phyloP scores from a whole-genome alignment of 2,329 filamentous ascomycete species.

The Paraphoma chrysanthemicola region DNA sequence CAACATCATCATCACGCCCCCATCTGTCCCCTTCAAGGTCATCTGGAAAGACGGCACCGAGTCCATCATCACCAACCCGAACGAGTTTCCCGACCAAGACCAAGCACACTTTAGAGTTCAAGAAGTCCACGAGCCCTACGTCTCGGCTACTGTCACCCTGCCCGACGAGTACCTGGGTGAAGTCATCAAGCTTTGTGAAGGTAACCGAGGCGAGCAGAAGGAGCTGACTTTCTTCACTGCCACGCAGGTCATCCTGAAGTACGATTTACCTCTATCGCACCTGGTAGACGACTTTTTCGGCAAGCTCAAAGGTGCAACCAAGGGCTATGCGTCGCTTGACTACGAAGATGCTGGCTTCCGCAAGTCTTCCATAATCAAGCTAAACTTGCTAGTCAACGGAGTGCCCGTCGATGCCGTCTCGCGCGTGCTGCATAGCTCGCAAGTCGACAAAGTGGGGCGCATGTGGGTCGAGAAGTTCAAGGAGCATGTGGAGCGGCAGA shows the following conservation, averaged over 20 bases:
- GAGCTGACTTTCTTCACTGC: conserved; percentile 90
- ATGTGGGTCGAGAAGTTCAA: conserved; percentile 97
- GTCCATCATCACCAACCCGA: conserved; percentile 82
- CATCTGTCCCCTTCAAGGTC: conserved; percentile 90
- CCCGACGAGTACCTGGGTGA: conserved; percentile 94
- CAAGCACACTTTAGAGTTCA: conserved; percentile 60
- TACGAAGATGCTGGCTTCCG: conserved; percentile 96
- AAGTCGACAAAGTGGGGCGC: conserved; percentile 80
- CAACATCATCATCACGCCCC: conserved; percentile 95
- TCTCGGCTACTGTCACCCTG: conserved; percentile 83
- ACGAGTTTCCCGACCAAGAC: conserved; percentile 82
- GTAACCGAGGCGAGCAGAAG: conserved; percentile 84
- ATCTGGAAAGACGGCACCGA: conserved; percentile 79
- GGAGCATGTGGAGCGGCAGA: conserved; percentile 92
- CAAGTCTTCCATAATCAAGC: conserved; percentile 79
- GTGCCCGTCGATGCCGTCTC: conserved; percentile 91
- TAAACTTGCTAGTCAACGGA: conserved; percentile 94
- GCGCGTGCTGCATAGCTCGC: conserved; percentile 84
- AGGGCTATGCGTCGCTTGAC: conserved; percentile 94
- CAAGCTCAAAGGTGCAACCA: conserved; percentile 90
- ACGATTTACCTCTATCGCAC: conserved; percentile 85
- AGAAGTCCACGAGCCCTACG: conserved; percentile 75
- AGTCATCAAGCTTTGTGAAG: conserved; percentile 93
- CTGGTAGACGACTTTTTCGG: conserved; percentile 97
- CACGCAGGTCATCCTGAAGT: conserved; percentile 93